Conservation (phyloP, 2,329 filamentous ascomycete species). For the Cytospora leucostoma region DNA sequence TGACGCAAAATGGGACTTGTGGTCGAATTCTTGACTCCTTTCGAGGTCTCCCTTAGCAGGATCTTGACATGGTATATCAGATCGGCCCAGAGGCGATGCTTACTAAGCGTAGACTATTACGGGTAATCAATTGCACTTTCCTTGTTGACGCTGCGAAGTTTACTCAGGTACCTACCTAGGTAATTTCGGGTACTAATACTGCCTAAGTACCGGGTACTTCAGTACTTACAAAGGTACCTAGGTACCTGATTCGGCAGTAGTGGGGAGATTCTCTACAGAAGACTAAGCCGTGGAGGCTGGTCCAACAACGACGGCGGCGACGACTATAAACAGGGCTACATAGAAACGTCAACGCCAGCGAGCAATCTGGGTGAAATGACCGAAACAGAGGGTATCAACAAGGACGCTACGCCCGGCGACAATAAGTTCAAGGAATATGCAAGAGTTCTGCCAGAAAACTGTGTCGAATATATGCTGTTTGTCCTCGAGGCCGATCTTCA, state of each 20-base stretch:
- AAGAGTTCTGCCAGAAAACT: conserved; percentile 71
- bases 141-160: neutral
- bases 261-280: neutral
- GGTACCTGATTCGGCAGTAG: neutral
- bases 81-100: neutral
- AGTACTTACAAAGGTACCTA: neutral
- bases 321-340: neutral
- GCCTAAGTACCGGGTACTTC: too few relatives aligned
- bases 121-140: neutral
- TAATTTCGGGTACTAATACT: neutral
- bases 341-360: neutral
- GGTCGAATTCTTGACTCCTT: neutral
- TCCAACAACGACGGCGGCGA: neutral
- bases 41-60: neutral
- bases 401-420: conserved; percentile 33
- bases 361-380: neutral
- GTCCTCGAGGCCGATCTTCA: conserved; percentile 61
- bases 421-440: conserved; percentile 36
- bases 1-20: neutral
- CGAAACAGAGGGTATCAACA: conserved; percentile 15
- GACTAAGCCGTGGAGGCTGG: neutral
- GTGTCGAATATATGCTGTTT: conserved; percentile 81
- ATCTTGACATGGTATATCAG: neutral
- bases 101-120: neutral
- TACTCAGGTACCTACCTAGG: neutral